phyloP scores from a whole-genome alignment of 176 grass and related monocot species.

The Zea luxurians region DNA sequence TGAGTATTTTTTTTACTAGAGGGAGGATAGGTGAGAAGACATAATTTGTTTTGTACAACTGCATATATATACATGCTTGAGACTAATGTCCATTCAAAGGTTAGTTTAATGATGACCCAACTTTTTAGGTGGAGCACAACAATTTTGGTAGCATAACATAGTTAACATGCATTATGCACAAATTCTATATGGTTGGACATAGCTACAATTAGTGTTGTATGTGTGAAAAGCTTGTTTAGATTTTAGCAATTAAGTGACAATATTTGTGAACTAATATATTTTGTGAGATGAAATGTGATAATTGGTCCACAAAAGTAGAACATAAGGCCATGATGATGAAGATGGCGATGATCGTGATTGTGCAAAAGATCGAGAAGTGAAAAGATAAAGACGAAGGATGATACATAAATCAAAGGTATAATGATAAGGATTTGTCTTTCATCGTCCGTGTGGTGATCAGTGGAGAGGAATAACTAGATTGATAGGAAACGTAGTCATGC shows the following conservation, averaged over 20 bases:
- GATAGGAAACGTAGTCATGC: too few species aligned
- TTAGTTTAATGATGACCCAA: background rate
- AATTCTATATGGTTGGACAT: background rate
- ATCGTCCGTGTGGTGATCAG: too few species aligned
- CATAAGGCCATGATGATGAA: background rate
- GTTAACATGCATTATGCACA: background rate
- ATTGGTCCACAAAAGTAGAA: background rate
- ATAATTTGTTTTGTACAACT: background rate
- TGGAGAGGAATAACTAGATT: too few species aligned
- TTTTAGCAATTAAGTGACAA: too few species aligned
- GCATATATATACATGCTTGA: background rate
- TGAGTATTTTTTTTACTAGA: too few species aligned
- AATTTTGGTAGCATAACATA: background rate
- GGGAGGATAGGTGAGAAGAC: background rate
- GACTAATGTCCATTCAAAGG: conserved; percentile 9
- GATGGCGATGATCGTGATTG: background rate
- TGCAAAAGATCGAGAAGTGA: background rate
- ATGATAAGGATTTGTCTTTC: too few species aligned
- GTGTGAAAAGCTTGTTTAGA: too few species aligned
- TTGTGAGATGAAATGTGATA: background rate
- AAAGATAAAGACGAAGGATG: background rate
- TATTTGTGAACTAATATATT: too few species aligned
- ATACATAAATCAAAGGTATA: background rate
- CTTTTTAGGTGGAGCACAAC: background rate
- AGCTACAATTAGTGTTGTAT: background rate